Evolutionary conservation across 2,329 filamentous ascomycete species (phyloP).

Genomic region (Aspergillus calidoustus): DNA sequence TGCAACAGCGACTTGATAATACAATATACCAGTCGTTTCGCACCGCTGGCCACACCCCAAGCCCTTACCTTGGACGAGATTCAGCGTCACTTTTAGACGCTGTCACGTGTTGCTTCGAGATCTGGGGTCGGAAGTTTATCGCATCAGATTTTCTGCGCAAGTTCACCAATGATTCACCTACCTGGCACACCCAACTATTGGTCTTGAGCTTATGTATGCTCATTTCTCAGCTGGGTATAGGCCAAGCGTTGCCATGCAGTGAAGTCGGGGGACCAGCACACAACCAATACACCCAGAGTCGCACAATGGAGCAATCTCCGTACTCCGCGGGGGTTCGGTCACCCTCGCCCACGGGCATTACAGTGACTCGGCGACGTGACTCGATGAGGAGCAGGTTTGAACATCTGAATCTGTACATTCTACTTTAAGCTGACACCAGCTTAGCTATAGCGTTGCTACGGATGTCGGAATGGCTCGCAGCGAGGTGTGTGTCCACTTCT

Average conservation of each 20-base stretch:
- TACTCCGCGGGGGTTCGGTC: constrained; percentile 30
- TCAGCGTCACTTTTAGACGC: neutral
- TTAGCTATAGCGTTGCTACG: constrained; percentile 75
- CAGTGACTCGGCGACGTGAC: constrained; percentile 35
- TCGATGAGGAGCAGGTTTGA: constrained; percentile 47
- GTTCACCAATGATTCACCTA: neutral
- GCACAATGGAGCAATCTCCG: constrained; percentile 36
- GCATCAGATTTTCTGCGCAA: neutral
- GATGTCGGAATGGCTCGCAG: constrained; percentile 99
- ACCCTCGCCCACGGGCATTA: constrained; percentile 28
- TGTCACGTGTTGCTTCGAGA: neutral
- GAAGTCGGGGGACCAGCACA: neutral
- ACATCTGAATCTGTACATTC: neutral
- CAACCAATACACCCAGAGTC: neutral
- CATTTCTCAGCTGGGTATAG: neutral
- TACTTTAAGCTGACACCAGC: constrained; percentile 25
- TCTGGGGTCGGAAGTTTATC: neutral
- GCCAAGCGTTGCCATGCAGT: neutral
- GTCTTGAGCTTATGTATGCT: neutral
- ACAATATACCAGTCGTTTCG: neutral
- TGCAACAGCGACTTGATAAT: neutral
- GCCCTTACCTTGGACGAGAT: neutral
- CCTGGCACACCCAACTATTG: neutral
- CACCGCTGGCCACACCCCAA: neutral
- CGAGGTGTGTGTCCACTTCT: constrained; percentile 63